phyloP scores from a whole-genome alignment of 2,329 filamentous ascomycete species.

The Phoma sp. region DNA sequence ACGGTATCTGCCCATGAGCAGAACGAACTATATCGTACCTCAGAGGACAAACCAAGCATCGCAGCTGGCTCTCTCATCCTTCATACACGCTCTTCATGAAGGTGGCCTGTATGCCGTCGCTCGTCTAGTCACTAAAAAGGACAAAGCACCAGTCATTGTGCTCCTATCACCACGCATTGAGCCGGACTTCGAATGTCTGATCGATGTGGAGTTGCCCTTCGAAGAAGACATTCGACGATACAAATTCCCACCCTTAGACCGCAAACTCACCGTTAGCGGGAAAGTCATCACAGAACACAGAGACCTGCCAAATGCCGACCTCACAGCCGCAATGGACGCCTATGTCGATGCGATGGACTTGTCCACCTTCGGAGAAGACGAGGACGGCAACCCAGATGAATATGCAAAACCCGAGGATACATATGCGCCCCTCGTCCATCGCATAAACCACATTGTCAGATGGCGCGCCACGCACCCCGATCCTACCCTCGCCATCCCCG shows the following conservation, averaged over 20 bases:
- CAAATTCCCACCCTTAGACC: conserved; percentile 88
- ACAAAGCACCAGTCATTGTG: conserved; percentile 77
- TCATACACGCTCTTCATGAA: conserved; percentile 87
- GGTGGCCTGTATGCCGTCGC: conserved; percentile 86
- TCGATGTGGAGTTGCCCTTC: conserved; percentile 91
- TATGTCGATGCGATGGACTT: conserved; percentile 96
- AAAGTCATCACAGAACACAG: conserved; percentile 82
- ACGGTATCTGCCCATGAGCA: conserved; percentile 84
- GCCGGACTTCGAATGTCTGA: conserved; percentile 79
- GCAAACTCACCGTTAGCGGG: conserved; percentile 85
- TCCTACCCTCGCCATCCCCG: conserved; percentile 66
- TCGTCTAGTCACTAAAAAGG: conserved; percentile 83
- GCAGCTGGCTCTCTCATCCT: conserved; percentile 82
- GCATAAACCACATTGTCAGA: conserved; percentile 84
- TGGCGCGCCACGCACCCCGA: conserved; percentile 79
- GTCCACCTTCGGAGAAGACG: conserved; percentile 72
- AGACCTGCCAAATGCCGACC: conserved; percentile 76
- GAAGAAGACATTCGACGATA: conserved; percentile 92
- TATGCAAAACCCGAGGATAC: conserved; percentile 81
- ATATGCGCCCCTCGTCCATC: conserved; percentile 86
- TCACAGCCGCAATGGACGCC: conserved; percentile 83
- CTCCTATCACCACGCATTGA: conserved; percentile 84
- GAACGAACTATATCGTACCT: conserved; percentile 77
- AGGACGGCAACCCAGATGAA: conserved; percentile 70
- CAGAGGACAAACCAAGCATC: conserved; percentile 82